Evolutionary conservation across 2,329 filamentous ascomycete species (phyloP).

Genomic region (Nigrospora osmanthi): DNA sequence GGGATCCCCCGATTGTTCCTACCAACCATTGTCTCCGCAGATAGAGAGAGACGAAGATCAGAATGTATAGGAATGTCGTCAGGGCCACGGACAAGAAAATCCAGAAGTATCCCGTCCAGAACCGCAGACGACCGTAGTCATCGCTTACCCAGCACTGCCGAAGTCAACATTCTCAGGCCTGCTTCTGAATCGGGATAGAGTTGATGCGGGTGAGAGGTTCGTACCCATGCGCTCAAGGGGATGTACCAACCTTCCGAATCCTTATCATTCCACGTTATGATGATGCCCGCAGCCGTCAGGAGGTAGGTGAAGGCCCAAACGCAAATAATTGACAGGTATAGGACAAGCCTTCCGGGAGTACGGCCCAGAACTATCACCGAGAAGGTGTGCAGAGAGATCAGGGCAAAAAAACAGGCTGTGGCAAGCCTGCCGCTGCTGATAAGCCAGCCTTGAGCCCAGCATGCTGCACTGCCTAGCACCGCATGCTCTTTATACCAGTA

Average conservation of each 20-base stretch:
- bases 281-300: slow-evolving; percentile 43
- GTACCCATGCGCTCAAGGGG: slow-evolving; percentile 55
- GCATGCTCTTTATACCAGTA: slow-evolving; percentile 36
- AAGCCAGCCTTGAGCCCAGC: slow-evolving; percentile 54
- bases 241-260: slow-evolving; percentile 44
- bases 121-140: slow-evolving; percentile 40
- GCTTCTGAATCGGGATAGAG: not conserved
- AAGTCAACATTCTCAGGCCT: not conserved
- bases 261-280: slow-evolving; percentile 31
- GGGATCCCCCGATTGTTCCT: slow-evolving; percentile 12
- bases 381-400: slow-evolving; percentile 60
- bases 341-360: slow-evolving; percentile 37
- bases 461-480: not conserved
- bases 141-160: slow-evolving; percentile 53
- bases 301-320: slow-evolving; percentile 54
- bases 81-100: slow-evolving; percentile 37
- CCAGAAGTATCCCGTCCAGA: slow-evolving; percentile 56
- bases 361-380: slow-evolving; percentile 50
- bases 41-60: slow-evolving; percentile 25
- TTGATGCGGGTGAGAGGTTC: slow-evolving; percentile 9
- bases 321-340: slow-evolving; percentile 37
- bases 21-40: too few species aligned
- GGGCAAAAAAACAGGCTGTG: slow-evolving; percentile 58
- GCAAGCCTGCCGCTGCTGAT: slow-evolving; percentile 59
- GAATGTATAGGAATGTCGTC: slow-evolving; percentile 26